Evolutionary conservation across 2,329 filamentous ascomycete genomes (phyloP).

Genomic region (Kalaharituber pfeilii): DNA sequence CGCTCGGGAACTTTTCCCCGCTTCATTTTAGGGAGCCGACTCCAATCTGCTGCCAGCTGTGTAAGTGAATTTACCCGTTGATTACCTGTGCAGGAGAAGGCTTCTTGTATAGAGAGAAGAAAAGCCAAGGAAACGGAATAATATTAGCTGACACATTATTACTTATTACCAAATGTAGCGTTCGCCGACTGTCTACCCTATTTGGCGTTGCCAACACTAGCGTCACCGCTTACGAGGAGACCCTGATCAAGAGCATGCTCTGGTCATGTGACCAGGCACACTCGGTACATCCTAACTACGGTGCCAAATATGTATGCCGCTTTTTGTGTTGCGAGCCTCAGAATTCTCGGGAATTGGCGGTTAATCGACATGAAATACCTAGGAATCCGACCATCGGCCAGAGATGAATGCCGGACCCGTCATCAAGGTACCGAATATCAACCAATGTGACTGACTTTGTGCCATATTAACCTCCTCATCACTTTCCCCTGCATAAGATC

Average conservation of each 20-base stretch:
- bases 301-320: constrained; percentile 40
- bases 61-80: constrained; percentile 3
- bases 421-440: constrained; percentile 45
- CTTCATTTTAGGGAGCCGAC: constrained; percentile 46
- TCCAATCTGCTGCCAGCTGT: constrained; percentile 81
- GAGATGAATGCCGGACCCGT: constrained; percentile 94
- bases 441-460: not conserved
- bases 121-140: not conserved
- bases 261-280: constrained; percentile 97
- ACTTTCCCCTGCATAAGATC: constrained; percentile 28
- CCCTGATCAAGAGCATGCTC: constrained; percentile 75
- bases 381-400: constrained; percentile 77
- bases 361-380: too few relatives aligned
- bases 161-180: constrained; percentile 24
- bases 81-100: too few relatives aligned
- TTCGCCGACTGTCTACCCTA: constrained; percentile 70
- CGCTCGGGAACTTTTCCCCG: too few relatives aligned
- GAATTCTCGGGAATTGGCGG: too few relatives aligned
- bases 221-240: constrained; percentile 80
- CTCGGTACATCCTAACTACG: constrained; percentile 87
- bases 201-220: constrained; percentile 33
- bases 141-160: not conserved
- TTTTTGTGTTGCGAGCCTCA: too few relatives aligned
- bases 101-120: too few relatives aligned
- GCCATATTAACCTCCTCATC: not conserved